Percentiles rank a stretch among this genome's conserved stretches.
Evolutionary conservation across 495 filamentous ascomycete species (phyloP).

Genomic region (Trichoderma asperelloides): DNA sequence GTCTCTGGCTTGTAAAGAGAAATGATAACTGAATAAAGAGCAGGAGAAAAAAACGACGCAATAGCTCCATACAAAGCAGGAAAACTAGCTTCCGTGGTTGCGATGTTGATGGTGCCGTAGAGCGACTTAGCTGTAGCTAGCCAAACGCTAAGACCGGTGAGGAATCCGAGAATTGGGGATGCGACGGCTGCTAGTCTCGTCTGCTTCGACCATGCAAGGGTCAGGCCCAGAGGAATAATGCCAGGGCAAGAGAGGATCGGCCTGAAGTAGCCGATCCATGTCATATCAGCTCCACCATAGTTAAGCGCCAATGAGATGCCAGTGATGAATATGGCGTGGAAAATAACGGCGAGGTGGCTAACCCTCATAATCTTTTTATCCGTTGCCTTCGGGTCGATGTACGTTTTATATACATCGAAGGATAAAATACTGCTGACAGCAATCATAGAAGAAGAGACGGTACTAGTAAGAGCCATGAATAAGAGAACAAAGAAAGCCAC

Average conservation of each 20-base stretch:
- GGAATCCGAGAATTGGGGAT: slow-evolving; percentile 62
- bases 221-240: slow-evolving; percentile 65
- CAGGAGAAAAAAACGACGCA: slow-evolving; percentile 51
- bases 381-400: slow-evolving; percentile 42
- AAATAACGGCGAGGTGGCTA: slow-evolving; percentile 60
- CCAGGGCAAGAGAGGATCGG: slow-evolving; percentile 69
- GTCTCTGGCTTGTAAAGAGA: slow-evolving; percentile 34
- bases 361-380: slow-evolving; percentile 66
- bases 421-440: slow-evolving; percentile 78
- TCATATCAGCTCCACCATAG: slow-evolving; percentile 41
- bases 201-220: slow-evolving; percentile 66
- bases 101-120: slow-evolving; percentile 58
- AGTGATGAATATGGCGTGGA: slow-evolving; percentile 66
- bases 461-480: slow-evolving; percentile 84
- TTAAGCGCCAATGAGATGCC: slow-evolving; percentile 61
- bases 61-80: slow-evolving; percentile 69
- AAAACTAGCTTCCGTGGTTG: slow-evolving; percentile 59
- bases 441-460: slow-evolving; percentile 71
- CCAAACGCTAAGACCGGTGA: slow-evolving; percentile 75
- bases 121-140: slow-evolving; percentile 72
- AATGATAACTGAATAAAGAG: slow-evolving; percentile 44
- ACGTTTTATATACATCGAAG: slow-evolving; percentile 69
- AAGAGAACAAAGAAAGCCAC: slow-evolving; percentile 68
- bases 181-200: slow-evolving; percentile 58
- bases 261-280: slow-evolving; percentile 64